A percentile compares a stretch with the other conserved stretches of the same genome.
phyloP scores from a whole-genome alignment of 2,329 filamentous ascomycete species.

The Ophiostoma angusticollis region DNA sequence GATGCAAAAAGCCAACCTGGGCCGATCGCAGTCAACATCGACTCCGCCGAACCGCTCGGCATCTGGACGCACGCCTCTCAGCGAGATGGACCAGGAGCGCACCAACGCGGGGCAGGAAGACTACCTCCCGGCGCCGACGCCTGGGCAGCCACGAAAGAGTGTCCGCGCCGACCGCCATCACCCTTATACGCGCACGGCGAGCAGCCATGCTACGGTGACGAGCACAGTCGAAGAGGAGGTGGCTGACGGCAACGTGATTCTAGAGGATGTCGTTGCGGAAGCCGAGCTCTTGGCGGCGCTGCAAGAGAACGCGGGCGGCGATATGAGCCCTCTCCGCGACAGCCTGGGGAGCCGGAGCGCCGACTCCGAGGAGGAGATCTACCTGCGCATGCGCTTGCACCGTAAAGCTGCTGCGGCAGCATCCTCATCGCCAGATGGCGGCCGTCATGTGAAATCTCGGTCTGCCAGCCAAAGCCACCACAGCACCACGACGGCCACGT shows the following conservation, averaged over 20 bases:
- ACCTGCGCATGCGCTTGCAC: conserved; percentile 58
- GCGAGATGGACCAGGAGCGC: conserved; percentile 78
- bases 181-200: conserved; percentile 46
- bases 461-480: conserved; percentile 36
- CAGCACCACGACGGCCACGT: conserved; percentile 42
- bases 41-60: conserved; percentile 74
- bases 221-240: conserved; percentile 37
- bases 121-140: conserved; percentile 86
- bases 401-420: conserved; percentile 44
- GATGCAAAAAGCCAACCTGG: conserved; percentile 44
- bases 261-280: conserved; percentile 42
- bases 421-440: conserved; percentile 49
- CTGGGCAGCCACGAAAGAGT: conserved; percentile 87
- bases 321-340: conserved; percentile 47
- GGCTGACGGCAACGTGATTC: conserved; percentile 22
- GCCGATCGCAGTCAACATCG: conserved; percentile 43
- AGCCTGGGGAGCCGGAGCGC: conserved; percentile 39
- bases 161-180: conserved; percentile 63
- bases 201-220: conserved; percentile 24
- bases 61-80: conserved; percentile 71
- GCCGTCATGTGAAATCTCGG: conserved; percentile 38
- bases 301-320: conserved; percentile 43
- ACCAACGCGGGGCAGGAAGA: conserved; percentile 66
- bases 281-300: conserved; percentile 25
- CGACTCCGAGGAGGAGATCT: conserved; percentile 74